Evolutionary conservation across 208 protist species (phyloP), one percentile per base, ranked within the genome.

Genomic region (Trypanosoma conorhini): DNA sequence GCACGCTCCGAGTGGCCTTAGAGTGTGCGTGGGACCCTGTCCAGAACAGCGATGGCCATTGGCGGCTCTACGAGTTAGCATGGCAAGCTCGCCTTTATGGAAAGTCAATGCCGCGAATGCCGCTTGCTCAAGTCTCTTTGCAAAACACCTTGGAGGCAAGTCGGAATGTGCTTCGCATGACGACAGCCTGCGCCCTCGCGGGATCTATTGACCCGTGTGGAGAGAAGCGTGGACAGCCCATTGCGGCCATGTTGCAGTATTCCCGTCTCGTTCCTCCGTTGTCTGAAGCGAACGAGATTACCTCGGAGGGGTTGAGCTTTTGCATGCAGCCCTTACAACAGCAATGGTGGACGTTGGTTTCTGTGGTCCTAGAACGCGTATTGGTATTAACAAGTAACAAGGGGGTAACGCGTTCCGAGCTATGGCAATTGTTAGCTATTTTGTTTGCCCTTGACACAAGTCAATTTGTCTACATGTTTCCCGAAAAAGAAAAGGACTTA

Each of bases 321-420:
- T 91, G 86, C 69, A 93, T 96, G 92, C 78, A 91, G 60, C 79
- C 89, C n/a, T 66, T 88, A 50, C 85, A 86, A 67, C 89, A 91
- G 74, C 89, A 93, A 80, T 95, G 89, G 85, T 95, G 89, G 89
- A 79, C 82, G 61, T 70, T 96, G 57, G 54, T 96, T 40, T 83
- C 74, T 13, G 87, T 83, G 13, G 86, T 84, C 30, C 54, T 96
- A 8, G 87, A 96, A 67, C 89, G 92, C 60, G 82, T 83, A 10
- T 56, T 91, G 17, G 72, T 74, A 3, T 58, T 90, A 8, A 59
- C 77, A 1, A 65, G 24, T 52, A 22, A 15, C 9, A 62, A 71
- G 38, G 55, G 24, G 15, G 59, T 67, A 5, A 38, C 55, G 38
- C 72, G 67, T 51, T 31, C 64, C 24, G 17, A 61, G 15, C 76